phyloP scores from a whole-genome alignment of 495 filamentous ascomycete species.

The Bacidia gigantensis region DNA sequence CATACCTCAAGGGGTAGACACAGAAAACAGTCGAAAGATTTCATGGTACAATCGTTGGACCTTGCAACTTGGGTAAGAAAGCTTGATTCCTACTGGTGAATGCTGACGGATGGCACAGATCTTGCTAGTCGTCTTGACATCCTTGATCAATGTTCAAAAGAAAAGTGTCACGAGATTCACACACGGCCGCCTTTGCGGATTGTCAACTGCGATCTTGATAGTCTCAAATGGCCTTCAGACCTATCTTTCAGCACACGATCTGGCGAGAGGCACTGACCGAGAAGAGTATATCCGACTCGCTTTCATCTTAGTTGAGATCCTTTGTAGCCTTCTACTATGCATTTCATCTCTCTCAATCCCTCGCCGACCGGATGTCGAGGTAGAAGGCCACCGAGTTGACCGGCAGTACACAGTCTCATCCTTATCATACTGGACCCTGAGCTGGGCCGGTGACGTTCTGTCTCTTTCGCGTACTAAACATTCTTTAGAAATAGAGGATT shows the following conservation, averaged over 20 bases:
- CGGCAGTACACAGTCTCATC: neutral
- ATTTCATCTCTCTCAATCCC: neutral
- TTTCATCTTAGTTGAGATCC: neutral
- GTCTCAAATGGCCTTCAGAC: constrained; percentile 4
- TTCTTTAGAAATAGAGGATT: constrained; percentile 24
- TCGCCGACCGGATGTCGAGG: neutral
- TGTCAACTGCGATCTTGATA: constrained; percentile 27
- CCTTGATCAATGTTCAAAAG: constrained; percentile 33
- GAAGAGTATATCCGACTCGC: neutral
- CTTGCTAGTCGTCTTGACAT: constrained; percentile 23
- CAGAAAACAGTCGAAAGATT: neutral
- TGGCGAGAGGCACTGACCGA: neutral
- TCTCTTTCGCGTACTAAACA: constrained; percentile 38
- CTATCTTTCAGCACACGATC: neutral
- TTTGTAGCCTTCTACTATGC: constrained; percentile 22
- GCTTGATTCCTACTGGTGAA: neutral
- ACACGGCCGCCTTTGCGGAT: constrained; percentile 30
- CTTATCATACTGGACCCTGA: constrained; percentile 44
- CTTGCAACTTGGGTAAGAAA: constrained; percentile 34
- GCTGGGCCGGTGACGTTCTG: constrained; percentile 46
- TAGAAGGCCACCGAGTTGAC: neutral
- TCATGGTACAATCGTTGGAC: constrained; percentile 25
- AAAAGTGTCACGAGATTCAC: constrained; percentile 32
- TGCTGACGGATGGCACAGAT: neutral
- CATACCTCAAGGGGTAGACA: constrained; percentile 19